Conservation (phyloP, 2,329 filamentous ascomycete genomes). For the Emergomyces africanus region DNA sequence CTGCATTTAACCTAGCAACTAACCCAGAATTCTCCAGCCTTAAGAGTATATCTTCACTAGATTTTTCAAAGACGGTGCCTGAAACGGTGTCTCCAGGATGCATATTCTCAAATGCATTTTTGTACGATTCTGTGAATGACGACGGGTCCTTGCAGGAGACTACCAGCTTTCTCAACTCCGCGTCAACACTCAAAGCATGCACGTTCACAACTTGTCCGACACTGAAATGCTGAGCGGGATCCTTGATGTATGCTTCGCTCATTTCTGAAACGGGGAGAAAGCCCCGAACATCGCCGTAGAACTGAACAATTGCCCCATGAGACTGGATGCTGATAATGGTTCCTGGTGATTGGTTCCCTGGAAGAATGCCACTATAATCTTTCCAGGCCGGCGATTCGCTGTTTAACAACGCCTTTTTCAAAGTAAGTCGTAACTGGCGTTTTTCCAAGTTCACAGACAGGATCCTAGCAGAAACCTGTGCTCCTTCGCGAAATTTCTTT, state of each 20-base stretch:
- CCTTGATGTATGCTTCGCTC: conserved; percentile 91
- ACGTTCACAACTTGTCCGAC: conserved; percentile 84
- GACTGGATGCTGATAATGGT: conserved; percentile 72
- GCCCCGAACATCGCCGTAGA: conserved; percentile 70
- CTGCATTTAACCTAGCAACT: conserved; percentile 62
- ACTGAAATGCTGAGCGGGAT: conserved; percentile 80
- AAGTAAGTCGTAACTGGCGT: conserved; percentile 68
- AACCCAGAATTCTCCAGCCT: conserved; percentile 62
- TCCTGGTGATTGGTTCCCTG: conserved; percentile 68
- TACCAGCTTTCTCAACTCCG: conserved; percentile 56
- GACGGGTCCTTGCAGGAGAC: conserved; percentile 89
- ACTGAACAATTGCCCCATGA: conserved; percentile 78
- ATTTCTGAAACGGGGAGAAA: conserved; percentile 93
- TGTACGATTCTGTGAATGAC: conserved; percentile 65
- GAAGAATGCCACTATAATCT: conserved; percentile 57
- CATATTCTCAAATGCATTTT: conserved; percentile 57
- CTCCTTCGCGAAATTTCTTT: conserved; percentile 85
- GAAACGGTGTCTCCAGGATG: conserved; percentile 61
- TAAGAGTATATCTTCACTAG: conserved; percentile 60
- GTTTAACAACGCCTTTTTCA: conserved; percentile 92
- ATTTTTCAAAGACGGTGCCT: conserved; percentile 71
- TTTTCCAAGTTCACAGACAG: conserved; percentile 65
- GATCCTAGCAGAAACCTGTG: conserved; percentile 73
- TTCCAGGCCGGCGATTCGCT: conserved; percentile 71
- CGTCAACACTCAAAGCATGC: conserved; percentile 69